Base-by-base conservation (phyloP, 1,284 basidiomycete genomes). In the Dichomitus squalens region DNA sequence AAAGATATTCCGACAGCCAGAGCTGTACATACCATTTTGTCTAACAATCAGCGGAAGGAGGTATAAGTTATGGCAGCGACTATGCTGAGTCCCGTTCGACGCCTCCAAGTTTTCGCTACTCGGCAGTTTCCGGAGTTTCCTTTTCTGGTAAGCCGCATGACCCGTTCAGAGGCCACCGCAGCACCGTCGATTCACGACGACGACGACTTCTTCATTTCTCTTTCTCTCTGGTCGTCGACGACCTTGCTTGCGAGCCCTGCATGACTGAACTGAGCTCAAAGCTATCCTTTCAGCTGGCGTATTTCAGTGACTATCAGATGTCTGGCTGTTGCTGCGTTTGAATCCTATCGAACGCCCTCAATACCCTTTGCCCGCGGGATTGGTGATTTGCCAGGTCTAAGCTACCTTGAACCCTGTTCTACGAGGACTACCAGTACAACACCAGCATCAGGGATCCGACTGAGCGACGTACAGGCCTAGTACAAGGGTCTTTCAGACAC, bases 11-110 rank as follows among this genome's bases (percentile, higher is more conserved):
- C 9, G 1, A 48, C 16, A 12, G 33, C 6, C 2, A 12, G 21
- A 20, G 18, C 2, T 4, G 27, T 2, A 58, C 69, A n/a, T 16
- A 70, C 71, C 71, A 72, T 72, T 66, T 66, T 71, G 16, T 33
- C n/a, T 7, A 34, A 14, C 7, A 18, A 21, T 25, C 1, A 4
- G n/a, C 7, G 40, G n/a, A n/a, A 44, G 21, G 38, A 20, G 8
- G 9, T 33, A 33, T 41, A 33, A 40, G 49, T 34, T 41, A 21
- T 27, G 49, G 23, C 31, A 33, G 57, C 14, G 18, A 20, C 4
- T 16, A n/a, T 18, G 7, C 21, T 16, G 18, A 43, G 25, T 44
- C n/a, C 29, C 11, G 39, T 33, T 46, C 9, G 34, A 41, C n/a
- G 39, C 34, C 27, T 50, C 53, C 55, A 64, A 60, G 55, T 62